Percentiles rank a stretch among this genome's conserved stretches.
Evolutionary conservation across 1,284 basidiomycete genomes (phyloP).

Genomic region (Melampsora larici-populina): DNA sequence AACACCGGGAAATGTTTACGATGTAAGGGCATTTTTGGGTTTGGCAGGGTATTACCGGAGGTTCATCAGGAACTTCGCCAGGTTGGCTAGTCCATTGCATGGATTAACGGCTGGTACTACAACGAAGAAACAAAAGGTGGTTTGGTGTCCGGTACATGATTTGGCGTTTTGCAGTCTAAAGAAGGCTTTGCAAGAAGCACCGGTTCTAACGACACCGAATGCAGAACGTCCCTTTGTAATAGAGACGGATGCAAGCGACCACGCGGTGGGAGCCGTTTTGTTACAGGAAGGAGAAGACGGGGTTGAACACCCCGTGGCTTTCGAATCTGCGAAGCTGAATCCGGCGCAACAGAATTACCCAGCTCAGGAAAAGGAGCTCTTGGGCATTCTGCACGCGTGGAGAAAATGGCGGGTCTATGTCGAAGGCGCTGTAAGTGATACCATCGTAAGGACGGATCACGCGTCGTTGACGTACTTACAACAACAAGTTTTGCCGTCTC

Average conservation of each 20-base stretch:
- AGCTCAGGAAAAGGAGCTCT: slow-evolving; percentile 44
- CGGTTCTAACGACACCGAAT: no score
- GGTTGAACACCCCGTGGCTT: slow-evolving; percentile 31
- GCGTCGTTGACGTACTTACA: slow-evolving; percentile 55
- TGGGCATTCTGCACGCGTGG: slow-evolving; percentile 44
- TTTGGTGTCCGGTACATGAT: not conserved
- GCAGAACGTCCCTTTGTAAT: not conserved
- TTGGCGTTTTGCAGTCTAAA: not conserved
- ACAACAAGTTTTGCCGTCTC: slow-evolving; percentile 54
- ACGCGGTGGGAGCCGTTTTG: slow-evolving; percentile 28
- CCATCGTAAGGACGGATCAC: slow-evolving; percentile 57
- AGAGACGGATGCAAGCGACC: slow-evolving; percentile 4
- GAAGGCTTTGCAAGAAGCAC: not conserved
- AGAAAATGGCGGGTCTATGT: slow-evolving; percentile 42
- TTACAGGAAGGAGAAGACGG: slow-evolving; percentile 25
- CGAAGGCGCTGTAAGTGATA: slow-evolving; percentile 47
- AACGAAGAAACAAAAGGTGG: not conserved
- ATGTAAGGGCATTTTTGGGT: not conserved
- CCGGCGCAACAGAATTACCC: slow-evolving; percentile 44
- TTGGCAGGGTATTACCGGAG: slow-evolving; percentile 55
- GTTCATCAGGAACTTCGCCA: no score
- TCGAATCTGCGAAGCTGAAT: slow-evolving; percentile 41
- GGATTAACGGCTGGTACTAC: not conserved
- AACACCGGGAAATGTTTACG: not conserved
- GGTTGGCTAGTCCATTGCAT: no score